Evolutionary conservation across 805 yeast species (phyloP).

Genomic region (Grigorovia jiainica): DNA sequence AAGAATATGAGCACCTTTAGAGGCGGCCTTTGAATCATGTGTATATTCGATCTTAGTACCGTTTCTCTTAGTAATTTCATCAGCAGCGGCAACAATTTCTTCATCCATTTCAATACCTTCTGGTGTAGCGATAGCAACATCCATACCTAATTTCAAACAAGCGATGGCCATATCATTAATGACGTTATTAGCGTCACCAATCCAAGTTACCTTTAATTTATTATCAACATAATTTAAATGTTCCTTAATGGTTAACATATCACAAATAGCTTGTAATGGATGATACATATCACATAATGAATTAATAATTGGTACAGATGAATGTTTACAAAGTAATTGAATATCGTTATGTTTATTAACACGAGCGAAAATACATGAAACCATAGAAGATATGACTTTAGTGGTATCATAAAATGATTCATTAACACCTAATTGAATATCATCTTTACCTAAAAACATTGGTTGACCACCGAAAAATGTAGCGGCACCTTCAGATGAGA

Average conservation of each 20-base stretch:
- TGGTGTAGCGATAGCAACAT: constrained; percentile 24
- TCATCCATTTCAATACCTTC: constrained; percentile 37
- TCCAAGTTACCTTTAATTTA: constrained; percentile 76
- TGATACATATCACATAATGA: constrained; percentile 89
- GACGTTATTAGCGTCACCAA: constrained; percentile 95
- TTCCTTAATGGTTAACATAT: constrained; percentile 78
- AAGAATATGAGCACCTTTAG: constrained; percentile 63
- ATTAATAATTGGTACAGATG: constrained; percentile 85
- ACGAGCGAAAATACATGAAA: constrained; percentile 94
- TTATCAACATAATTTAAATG: constrained; percentile 28
- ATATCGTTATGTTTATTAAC: constrained; percentile 82
- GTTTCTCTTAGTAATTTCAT: constrained; percentile 39
- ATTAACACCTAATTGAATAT: constrained; percentile 92
- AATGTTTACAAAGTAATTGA: constrained; percentile 62
- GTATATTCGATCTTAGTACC: constrained; percentile 47
- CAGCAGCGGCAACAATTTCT: constrained; percentile 46
- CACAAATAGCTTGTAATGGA: constrained; percentile 93
- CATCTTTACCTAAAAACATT: constrained; percentile 92
- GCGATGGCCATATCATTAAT: constrained; percentile 90
- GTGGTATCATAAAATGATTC: constrained; percentile 87
- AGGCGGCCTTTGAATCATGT: constrained; percentile 69
- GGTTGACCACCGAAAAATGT: constrained; percentile 91
- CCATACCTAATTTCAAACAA: constrained; percentile 72
- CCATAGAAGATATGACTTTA: constrained; percentile 87
- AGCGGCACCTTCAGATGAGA: constrained; percentile 91